A percentile compares a stretch with the other conserved stretches of the same genome.
phyloP scores from a whole-genome alignment of 2,329 filamentous ascomycete genomes.

The Apiospora koreana region DNA sequence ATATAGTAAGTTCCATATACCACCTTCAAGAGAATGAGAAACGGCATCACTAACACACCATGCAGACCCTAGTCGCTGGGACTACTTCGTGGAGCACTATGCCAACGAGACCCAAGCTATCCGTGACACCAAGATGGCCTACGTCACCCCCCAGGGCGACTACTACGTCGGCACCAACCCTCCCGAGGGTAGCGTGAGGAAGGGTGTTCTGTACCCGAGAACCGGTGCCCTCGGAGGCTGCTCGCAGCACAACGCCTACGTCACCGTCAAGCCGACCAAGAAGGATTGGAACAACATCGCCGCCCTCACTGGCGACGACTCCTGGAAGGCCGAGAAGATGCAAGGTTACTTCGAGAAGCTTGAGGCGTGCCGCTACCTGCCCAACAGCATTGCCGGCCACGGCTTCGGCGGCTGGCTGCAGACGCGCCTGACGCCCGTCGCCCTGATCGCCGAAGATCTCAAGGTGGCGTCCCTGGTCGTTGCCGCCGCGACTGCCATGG shows the following conservation, averaged over 20 bases:
- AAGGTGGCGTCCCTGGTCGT: conserved; percentile 47
- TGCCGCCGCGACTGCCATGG: conserved; percentile 44
- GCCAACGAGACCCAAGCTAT: conserved; percentile 52
- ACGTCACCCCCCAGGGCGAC: conserved; percentile 49
- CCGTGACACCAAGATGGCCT: conserved; percentile 60
- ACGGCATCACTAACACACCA: not conserved
- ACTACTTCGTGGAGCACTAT: conserved; percentile 66
- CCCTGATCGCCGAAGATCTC: conserved; percentile 44
- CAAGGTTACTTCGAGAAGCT: conserved; percentile 27
- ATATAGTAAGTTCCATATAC: conserved; percentile 42
- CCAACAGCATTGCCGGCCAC: conserved; percentile 39
- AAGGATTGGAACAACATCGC: conserved; percentile 45
- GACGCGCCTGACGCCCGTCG: conserved; percentile 36
- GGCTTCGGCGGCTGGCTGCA: conserved; percentile 29
- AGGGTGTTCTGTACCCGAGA: conserved; percentile 60
- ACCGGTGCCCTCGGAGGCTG: conserved; percentile 46
- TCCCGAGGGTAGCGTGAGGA: conserved; percentile 49
- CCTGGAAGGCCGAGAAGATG: conserved; percentile 27
- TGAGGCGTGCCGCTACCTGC: conserved; percentile 28
- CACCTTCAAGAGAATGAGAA: not conserved
- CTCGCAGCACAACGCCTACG: conserved; percentile 26
- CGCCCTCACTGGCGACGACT: conserved; percentile 34
- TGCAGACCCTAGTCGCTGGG: conserved; percentile 43
- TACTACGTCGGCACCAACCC: conserved; percentile 55
- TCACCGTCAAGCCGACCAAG: conserved; percentile 42